These are phyloP conservation scores for Ascochyta lentis DNA, from an alignment of 2,329 filamentous ascomycete species.

Conservation along the genomic window DNA sequence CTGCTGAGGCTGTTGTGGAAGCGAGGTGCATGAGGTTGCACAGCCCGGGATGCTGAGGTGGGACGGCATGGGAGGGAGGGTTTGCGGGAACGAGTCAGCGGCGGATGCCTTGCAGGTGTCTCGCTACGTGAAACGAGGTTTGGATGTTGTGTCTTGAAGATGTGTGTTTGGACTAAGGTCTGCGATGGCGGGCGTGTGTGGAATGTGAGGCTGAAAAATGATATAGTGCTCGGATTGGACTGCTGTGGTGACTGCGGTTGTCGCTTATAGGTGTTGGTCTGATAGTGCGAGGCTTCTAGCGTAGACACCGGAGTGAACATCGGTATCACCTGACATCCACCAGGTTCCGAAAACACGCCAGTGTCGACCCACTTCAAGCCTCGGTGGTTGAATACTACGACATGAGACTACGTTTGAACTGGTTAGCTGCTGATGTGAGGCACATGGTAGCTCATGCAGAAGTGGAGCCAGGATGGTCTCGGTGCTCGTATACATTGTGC, in stretches of 20 bases:
- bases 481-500: constrained; percentile 16
- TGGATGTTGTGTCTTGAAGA: constrained; percentile 2
- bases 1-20: constrained; percentile 8
- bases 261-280: neutral
- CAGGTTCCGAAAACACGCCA: neutral
- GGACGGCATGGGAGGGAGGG: neutral
- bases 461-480: constrained; percentile 3
- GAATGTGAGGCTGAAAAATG: neutral
- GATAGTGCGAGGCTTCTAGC: neutral
- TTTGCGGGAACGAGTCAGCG: neutral
- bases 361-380: neutral
- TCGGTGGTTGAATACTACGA: neutral
- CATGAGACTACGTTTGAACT: constrained; percentile 2
- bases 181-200: neutral
- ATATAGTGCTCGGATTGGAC: neutral
- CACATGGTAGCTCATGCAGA: constrained; percentile 13
- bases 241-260: no score
- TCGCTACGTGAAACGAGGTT: constrained; percentile 5
- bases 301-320: neutral
- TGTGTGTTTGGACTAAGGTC: neutral
- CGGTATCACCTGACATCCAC: constrained; percentile 4
- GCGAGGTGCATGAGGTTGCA: constrained; percentile 13
- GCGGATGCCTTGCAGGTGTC: neutral
- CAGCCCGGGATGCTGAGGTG: constrained; percentile 4
- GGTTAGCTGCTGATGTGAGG: constrained; percentile 14